These are phyloP conservation scores for Albophoma yamanashiensis DNA, from an alignment of 2,329 filamentous ascomycete species.

Conservation along the genomic window DNA sequence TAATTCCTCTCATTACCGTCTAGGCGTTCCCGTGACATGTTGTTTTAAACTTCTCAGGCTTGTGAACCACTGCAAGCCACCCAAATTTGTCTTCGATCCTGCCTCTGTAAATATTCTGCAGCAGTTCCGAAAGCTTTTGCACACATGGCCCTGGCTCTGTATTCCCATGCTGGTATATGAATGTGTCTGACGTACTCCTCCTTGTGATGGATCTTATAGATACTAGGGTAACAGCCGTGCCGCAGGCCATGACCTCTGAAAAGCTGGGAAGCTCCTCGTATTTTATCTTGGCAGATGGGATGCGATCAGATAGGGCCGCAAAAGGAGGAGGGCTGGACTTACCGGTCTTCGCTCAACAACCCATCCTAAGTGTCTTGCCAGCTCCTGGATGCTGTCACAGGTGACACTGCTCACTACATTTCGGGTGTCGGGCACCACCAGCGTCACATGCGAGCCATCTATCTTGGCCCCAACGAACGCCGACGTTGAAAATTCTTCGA, in stretches of 20 bases:
- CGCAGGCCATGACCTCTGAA: conserved; percentile 1
- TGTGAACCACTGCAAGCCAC: neutral
- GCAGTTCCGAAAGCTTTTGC: neutral
- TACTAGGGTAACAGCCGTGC: neutral
- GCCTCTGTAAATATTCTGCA: neutral
- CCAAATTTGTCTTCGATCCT: neutral
- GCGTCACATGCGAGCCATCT: neutral
- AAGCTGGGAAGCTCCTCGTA: neutral
- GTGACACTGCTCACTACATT: conserved; percentile 59
- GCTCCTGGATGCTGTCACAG: conserved; percentile 44
- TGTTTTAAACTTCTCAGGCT: neutral
- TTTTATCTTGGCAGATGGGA: neutral
- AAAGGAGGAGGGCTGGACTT: neutral
- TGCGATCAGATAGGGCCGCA: neutral
- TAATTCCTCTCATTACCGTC: too few species aligned
- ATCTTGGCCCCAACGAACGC: conserved; percentile 56
- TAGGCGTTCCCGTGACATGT: too few species aligned
- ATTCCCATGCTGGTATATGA: neutral
- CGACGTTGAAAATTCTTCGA: conserved; percentile 60
- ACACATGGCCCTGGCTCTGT: neutral
- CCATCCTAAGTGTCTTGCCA: conserved; percentile 48
- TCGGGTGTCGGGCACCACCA: conserved; percentile 18
- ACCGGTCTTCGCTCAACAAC: conserved; percentile 33
- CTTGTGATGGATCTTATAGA: conserved; percentile 1
- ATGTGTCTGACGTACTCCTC: neutral